Conservation (phyloP, 768 basidiomycete genomes). For the Lentinula boryana region DNA sequence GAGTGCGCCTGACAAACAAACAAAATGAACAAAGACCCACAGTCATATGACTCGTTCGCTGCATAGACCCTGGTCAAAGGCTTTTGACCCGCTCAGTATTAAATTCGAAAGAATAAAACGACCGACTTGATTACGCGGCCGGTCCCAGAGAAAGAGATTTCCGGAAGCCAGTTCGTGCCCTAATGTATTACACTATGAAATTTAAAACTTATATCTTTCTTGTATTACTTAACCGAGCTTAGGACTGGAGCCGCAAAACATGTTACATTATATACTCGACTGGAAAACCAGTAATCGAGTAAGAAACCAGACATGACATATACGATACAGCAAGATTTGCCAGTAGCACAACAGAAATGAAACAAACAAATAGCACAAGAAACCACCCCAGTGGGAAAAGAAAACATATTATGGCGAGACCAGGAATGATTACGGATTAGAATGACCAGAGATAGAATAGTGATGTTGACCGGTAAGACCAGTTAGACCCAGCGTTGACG, state of each 20-base stretch:
- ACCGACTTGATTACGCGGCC: no score
- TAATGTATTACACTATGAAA: no score
- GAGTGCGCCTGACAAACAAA: no score
- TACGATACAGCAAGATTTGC: slow-evolving; percentile 8
- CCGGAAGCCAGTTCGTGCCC: no score
- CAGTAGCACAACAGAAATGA: background rate
- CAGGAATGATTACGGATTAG: slow-evolving; percentile 2
- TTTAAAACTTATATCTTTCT: no score
- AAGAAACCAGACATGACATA: background rate
- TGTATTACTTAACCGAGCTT: no score
- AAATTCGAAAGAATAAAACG: no score
- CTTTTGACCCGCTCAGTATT: no score
- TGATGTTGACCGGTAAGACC: background rate
- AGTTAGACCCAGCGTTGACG: slow-evolving; percentile 2
- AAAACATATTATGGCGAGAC: background rate
- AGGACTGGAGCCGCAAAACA: background rate
- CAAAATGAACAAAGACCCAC: no score
- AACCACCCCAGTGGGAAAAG: background rate
- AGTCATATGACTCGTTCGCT: no score
- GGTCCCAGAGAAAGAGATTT: no score
- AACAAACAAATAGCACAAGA: background rate
- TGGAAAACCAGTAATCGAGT: background rate
- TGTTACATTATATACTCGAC: slow-evolving; percentile 1
- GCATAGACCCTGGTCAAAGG: no score
- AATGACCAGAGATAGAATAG: background rate